Evolutionary conservation across 768 basidiomycete species (phyloP), one percentile per base, ranked within the genome.

Genomic region (Amanita exitialis): DNA sequence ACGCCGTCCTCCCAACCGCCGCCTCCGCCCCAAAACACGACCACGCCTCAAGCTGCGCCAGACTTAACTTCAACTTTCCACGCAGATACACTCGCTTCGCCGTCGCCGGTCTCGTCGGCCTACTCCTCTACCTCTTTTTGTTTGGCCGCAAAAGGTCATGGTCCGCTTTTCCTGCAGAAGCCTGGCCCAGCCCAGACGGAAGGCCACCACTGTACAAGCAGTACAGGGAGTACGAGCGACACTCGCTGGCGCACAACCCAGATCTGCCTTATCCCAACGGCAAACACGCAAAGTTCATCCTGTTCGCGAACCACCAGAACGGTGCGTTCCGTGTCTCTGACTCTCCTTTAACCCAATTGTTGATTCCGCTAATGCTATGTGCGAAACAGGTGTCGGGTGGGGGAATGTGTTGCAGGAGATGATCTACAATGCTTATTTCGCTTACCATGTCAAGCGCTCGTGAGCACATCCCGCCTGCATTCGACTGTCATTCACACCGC

Each of bases 191-290:
- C 10, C 28, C 37, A 5, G 38, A 21, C 12, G 49, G 49, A 20
- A 34, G 20, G 6, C 49, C 49, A 5, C 49, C 49, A 8, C 16
- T 61, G 0, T 71, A 70, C 53, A 58, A 59, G 8, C 58, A 59
- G 44, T 53, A 75, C 16, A 61, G 61, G 35, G 53, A 70, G 32
- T 72, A 64, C 62, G 72, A 77, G 58, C 57, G 55, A 23, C 57
- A 65, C 21, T 65, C 78, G 8, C 78, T 77, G 1, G 77, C 78
- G 54, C 78, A 79, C 54, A 63, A 76, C 47, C 58, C 72, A 15
- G 61, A 69, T 44, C 58, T 78, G 27, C 72, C 74, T 1, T 72
- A 64, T 45, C 78, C 78, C 0, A 75, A 78, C 53, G 78, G 78
- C 0, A 61, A 59, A 44, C 32, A 51, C 15, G 50, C 50, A 16